phyloP scores from a whole-genome alignment of 2,329 filamentous ascomycete species.

The Waltergamsia citrina region DNA sequence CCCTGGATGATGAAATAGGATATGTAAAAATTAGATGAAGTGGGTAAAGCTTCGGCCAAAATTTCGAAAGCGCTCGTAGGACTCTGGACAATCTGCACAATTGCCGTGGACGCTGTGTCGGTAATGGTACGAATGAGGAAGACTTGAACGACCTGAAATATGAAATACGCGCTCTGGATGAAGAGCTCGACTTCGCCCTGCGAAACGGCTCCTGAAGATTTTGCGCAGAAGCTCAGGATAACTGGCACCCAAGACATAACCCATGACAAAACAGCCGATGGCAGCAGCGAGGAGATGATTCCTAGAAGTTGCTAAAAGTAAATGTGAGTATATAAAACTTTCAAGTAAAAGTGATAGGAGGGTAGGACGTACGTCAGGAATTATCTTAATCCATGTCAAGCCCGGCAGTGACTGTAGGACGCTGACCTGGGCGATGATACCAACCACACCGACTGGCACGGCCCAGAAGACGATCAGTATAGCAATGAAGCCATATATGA shows the following conservation, averaged over 20 bases:
- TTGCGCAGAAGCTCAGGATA: constrained; percentile 59
- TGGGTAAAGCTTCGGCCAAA: constrained; percentile 65
- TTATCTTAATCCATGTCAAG: constrained; percentile 61
- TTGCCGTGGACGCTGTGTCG: constrained; percentile 65
- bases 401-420: constrained; percentile 59
- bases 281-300: constrained; percentile 75
- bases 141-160: constrained; percentile 85
- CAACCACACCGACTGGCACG: constrained; percentile 67
- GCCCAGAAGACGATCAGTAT: constrained; percentile 81
- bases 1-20: constrained; percentile 83
- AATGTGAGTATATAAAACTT: too few relatives aligned
- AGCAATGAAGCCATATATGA: constrained; percentile 56
- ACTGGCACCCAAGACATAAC: constrained; percentile 76
- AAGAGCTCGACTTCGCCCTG: constrained; percentile 74
- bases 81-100: constrained; percentile 50
- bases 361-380: constrained; percentile 55
- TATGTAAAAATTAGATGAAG: constrained; percentile 88
- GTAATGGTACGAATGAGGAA: constrained; percentile 81
- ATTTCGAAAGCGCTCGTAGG: constrained; percentile 53
- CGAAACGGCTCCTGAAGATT: constrained; percentile 69
- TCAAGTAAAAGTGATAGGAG: too few relatives aligned
- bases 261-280: constrained; percentile 67
- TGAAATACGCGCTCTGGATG: constrained; percentile 87
- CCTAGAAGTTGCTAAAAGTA: too few relatives aligned
- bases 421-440: constrained; percentile 74